Percentiles rank a stretch among this genome's conserved stretches.
Conservation (phyloP, 352 stramenopile species). For the Phytophthora constricta region DNA sequence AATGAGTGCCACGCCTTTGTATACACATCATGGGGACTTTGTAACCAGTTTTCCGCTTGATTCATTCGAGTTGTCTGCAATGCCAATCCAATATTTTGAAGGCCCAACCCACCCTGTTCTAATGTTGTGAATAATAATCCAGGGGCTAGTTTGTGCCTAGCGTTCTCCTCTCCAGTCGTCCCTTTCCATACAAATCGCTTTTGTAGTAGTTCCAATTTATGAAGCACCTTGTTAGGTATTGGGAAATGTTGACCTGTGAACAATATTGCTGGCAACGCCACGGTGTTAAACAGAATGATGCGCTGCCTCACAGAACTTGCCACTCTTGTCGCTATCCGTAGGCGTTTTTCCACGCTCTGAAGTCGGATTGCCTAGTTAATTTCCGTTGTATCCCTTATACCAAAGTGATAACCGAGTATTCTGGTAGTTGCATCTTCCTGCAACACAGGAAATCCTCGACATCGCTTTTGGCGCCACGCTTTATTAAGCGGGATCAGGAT, state of each 20-base stretch:
- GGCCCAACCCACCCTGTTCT: neutral
- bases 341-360: neutral
- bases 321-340: constrained; percentile 1
- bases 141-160: neutral
- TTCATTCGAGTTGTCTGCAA: neutral
- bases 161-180: neutral
- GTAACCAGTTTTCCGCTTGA: constrained; percentile 1
- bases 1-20: neutral
- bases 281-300: constrained; percentile 8
- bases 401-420: constrained; percentile 8
- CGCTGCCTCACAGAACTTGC: constrained; percentile 9
- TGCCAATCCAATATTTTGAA: constrained; percentile 7
- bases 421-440: neutral
- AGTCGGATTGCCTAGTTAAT: constrained; percentile 9
- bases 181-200: constrained; percentile 20
- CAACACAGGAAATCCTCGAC: constrained; percentile 6
- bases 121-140: neutral
- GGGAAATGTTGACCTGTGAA: constrained; percentile 14
- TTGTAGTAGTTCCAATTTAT: constrained; percentile 4
- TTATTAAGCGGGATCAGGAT: constrained; percentile 3
- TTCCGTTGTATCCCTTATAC: neutral
- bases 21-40: neutral
- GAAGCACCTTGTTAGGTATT: neutral
- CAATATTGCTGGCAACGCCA: constrained; percentile 4
- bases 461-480: neutral